Base-by-base conservation (phyloP, 192 early-diverging fungal species). In the Coemansia sp. region DNA sequence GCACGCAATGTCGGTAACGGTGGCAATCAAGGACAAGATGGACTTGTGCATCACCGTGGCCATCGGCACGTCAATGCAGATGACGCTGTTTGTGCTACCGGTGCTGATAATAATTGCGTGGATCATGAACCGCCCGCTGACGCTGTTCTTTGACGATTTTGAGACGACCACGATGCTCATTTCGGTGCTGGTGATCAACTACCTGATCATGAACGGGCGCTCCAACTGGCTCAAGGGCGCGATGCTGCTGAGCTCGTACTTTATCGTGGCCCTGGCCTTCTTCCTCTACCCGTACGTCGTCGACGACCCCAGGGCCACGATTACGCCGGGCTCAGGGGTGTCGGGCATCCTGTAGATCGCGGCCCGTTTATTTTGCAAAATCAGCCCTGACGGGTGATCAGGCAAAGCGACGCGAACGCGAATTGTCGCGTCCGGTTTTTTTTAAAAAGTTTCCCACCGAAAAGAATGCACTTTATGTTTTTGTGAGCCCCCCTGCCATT, bases 161-260 rank as follows among this genome's bases (percentile, higher is more conserved):
- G 88, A 93, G 60, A 91, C 89, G 0, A 84, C 83, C 11, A 82
- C 93, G 7, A 62, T 94, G 62, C 90, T 97, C 51, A 87, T 93
- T 27, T 80, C 84, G n/a, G 87, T 91, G 15, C 70, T 91, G n/a
- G 88, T 91, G 52, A 82, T 87, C 43, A 87, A 87, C 65, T 89
- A 86, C 56, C 64, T 88, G 47, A 86, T 87, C 48, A 82, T 84
- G 65, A 91, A 94, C 67, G 92, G 93, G 17, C 66, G 87, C 43
- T 88, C 87, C 17, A 93, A 97, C 68, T 97, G 91, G 91, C 72
- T 97, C 51, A 93, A 97, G 64, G 95, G 92, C 23, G 74, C 81
- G 9, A 89, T 96, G 88, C 60, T 97, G 35, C 62, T 93, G 40
- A 77, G 73, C 15, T 84, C 88, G 1, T 97, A 97, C 65, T 49